These are phyloP conservation scores for Microdochium nivale DNA, from an alignment of 2,329 filamentous ascomycete species.

Conservation along the genomic window DNA sequence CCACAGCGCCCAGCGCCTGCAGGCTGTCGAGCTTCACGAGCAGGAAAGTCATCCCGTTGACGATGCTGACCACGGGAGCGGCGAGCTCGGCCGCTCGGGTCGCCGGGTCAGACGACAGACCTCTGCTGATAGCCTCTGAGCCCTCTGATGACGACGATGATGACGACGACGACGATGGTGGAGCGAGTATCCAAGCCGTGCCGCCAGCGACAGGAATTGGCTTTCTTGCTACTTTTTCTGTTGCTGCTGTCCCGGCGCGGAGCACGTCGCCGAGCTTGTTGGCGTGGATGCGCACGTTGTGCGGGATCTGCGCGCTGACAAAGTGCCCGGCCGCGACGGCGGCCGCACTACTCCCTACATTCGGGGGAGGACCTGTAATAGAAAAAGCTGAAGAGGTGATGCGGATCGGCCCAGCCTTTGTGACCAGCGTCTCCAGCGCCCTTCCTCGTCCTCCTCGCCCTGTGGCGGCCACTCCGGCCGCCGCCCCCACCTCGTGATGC, in stretches of 20 bases:
- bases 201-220: too few species aligned
- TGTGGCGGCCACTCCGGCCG: background rate
- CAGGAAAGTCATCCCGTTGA: constrained; percentile 68
- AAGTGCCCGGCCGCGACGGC: constrained; percentile 10
- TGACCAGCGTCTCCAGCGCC: constrained; percentile 34
- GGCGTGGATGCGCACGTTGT: constrained; percentile 55
- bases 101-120: constrained; percentile 10
- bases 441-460: constrained; percentile 10
- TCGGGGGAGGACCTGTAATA: constrained; percentile 26
- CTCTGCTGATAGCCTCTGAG: too few species aligned
- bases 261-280: constrained; percentile 24
- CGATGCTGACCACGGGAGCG: constrained; percentile 51
- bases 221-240: too few species aligned
- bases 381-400: constrained; percentile 21
- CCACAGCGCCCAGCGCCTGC: constrained; percentile 41
- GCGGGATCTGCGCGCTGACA: constrained; percentile 56
- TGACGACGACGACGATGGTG: too few species aligned
- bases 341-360: constrained; percentile 10
- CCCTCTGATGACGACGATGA: too few species aligned
- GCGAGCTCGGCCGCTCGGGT: constrained; percentile 17
- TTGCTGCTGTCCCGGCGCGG: too few species aligned
- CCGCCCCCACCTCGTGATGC: constrained; percentile 12
- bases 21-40: constrained; percentile 53
- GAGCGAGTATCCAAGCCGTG: constrained; percentile 1
- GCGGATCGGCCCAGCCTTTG: constrained; percentile 48